Evolutionary conservation across 805 yeast genomes (phyloP), one percentile per base, ranked within the genome.

Genomic region (Barnettozyma vustinii): DNA sequence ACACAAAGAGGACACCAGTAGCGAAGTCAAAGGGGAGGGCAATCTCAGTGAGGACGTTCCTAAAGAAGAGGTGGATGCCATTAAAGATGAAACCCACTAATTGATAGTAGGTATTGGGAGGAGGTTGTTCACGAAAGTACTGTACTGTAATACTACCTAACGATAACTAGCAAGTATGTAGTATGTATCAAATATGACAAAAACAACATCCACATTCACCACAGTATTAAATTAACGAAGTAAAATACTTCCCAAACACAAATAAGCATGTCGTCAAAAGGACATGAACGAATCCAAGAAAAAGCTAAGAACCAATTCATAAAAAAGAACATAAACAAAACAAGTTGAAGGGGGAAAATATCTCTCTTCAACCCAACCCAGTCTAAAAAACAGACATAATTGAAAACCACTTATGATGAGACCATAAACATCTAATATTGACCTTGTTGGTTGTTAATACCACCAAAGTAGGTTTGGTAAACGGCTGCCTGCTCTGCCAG

Each of bases 391-490:
- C 12, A 4, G 21, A 23, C 27, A 15, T 16, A 26, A 26, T 21
- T 8, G 21, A 19, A 37, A 21, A 21, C 41, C 27, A 13, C 18
- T 13, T 35, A 26, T 27, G 25, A 9, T 42, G 5, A 23, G 7
- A 23, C 25, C 41, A 32, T n/a, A 15, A 21, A n/a, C 19, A 26
- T 26, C 32, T 42, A 69, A 52, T 68, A 77, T 62, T 79, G 83
- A 58, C 75, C 77, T 64, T 77, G 84, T 63, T 78, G 84, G 50
- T 76, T 73, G 63, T 75, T 78, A 64, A 77, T 73, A 56, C 73
- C 77, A 55, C 77, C 74, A 60, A 82, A 79, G 65, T 81, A 82
- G 56, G 80, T 84, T 64, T 80, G 82, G 57, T 81, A 81, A 46
- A 79, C 84, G 54, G 76, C 76, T 49, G 74, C 71, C 56, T 72